Evolutionary conservation across 495 filamentous ascomycete genomes (phyloP).

Genomic region (Lasiosphaeriaceae sp.): DNA sequence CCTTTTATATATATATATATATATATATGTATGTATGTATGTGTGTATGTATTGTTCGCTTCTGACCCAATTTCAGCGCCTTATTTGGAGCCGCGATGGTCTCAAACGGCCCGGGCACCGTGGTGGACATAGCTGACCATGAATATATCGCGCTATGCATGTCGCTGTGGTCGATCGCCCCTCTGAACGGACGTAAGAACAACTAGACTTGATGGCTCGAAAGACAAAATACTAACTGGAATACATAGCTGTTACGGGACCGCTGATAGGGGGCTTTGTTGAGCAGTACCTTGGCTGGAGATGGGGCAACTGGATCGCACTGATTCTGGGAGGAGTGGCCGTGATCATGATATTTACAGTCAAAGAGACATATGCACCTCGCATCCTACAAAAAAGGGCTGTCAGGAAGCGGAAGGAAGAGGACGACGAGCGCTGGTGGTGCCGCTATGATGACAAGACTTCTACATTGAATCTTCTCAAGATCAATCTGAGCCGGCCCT

Average conservation of each 20-base stretch:
- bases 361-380: slow-evolving; percentile 76
- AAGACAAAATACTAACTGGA: not conserved
- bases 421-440: slow-evolving; percentile 72
- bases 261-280: slow-evolving; percentile 72
- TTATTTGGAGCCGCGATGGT: slow-evolving; percentile 76
- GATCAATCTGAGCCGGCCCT: slow-evolving; percentile 70
- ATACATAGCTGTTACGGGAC: slow-evolving; percentile 50
- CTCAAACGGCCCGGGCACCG: slow-evolving; percentile 74
- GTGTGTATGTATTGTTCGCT: too few species aligned
- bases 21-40: too few species aligned
- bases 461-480: slow-evolving; percentile 48
- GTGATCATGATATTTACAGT: slow-evolving; percentile 50
- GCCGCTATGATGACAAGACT: slow-evolving; percentile 65
- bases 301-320: slow-evolving; percentile 77
- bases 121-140: slow-evolving; percentile 72
- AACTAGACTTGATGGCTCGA: not conserved
- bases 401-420: slow-evolving; percentile 66
- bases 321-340: slow-evolving; percentile 62
- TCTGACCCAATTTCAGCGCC: slow-evolving; percentile 44
- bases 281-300: slow-evolving; percentile 77
- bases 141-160: slow-evolving; percentile 69
- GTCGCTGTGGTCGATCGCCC: slow-evolving; percentile 72
- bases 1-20: too few species aligned
- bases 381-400: slow-evolving; percentile 66
- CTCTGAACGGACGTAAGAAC: slow-evolving; percentile 60